Evolutionary conservation across 2,329 filamentous ascomycete genomes (phyloP).

Genomic region (Ophiostoma pallidulum): DNA sequence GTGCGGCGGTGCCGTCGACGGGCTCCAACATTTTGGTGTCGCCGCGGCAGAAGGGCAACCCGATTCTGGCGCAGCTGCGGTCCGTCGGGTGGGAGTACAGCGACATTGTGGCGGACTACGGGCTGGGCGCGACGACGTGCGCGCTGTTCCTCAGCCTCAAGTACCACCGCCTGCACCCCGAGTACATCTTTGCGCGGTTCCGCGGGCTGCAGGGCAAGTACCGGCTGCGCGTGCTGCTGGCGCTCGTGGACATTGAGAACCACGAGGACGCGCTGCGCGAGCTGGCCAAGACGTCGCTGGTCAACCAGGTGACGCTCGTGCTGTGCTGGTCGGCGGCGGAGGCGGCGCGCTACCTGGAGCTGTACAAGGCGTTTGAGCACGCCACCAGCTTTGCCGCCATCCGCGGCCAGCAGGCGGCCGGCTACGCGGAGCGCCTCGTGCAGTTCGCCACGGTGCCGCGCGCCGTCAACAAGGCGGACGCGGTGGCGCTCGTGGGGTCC

Average conservation of each 20-base stretch:
- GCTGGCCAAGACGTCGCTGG: constrained; percentile 80
- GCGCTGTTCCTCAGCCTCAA: constrained; percentile 87
- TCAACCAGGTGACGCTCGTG: constrained; percentile 88
- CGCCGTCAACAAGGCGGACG: constrained; percentile 90
- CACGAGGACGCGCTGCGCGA: constrained; percentile 87
- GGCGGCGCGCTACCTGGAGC: constrained; percentile 84
- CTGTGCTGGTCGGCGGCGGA: constrained; percentile 92
- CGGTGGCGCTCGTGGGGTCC: constrained; percentile 77
- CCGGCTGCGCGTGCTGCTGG: constrained; percentile 73
- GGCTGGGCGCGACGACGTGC: constrained; percentile 77
- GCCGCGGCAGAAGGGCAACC: constrained; percentile 88
- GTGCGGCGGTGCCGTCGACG: constrained; percentile 29
- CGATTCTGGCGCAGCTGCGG: constrained; percentile 73
- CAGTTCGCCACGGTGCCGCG: constrained; percentile 89
- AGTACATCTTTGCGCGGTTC: constrained; percentile 95
- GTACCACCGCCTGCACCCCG: constrained; percentile 92
- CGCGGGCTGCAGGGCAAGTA: constrained; percentile 77
- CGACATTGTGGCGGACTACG: constrained; percentile 91
- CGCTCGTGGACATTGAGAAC: constrained; percentile 91
- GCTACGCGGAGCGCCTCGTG: constrained; percentile 76
- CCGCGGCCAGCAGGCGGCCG: constrained; percentile 71
- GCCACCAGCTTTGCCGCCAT: constrained; percentile 65
- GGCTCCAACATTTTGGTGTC: constrained; percentile 83
- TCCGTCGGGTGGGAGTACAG: constrained; percentile 91
- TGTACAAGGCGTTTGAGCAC: constrained; percentile 92